Evolutionary conservation across 192 early-diverging fungal species (phyloP), one percentile per base, ranked within the genome.

Genomic region (Geranomyces michiganensis): DNA sequence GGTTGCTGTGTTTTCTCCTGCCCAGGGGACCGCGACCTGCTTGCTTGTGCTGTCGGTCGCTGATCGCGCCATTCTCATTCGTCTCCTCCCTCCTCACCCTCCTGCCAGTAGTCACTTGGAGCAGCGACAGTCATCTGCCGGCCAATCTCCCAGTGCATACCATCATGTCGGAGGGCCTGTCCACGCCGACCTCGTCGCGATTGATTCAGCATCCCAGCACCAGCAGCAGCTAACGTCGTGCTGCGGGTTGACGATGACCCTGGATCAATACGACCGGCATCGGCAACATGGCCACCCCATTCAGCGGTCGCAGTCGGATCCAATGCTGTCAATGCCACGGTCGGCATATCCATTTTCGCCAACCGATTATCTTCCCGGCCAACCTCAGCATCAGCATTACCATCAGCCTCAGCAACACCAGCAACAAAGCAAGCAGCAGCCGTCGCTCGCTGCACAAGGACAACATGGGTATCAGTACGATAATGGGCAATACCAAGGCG

Each of bases 261-360:
- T 56, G 51, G 66, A 68, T 21, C 66, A 68, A 36, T 68, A 26
- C 29, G 0, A 47, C 19, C 66, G 47, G 5, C 66, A 68, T 22
- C 66, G 66, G 8, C 48, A 68, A 36, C 66, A 68, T 30, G 66
- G 62, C 13, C 49, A 67, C 15, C 68, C 68, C 7, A 55, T 72
- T 36, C 61, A 64, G 15, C 70, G 70, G 8, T 56, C 48, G 30
- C 70, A 72, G 32, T 64, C 61, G 8, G 70, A 72, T 32, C 70
- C 70, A 21, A 72, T 72, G 70, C 49, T 72, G 7, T 72, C 70
- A 22, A 72, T 72, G 70, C 70, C 70, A 3, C 60, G 70, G 0
- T 72, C 70, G 7, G 70, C 70, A 49, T 72, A 72, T 61, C 70
- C 70, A 12, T 55, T 46, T 15, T 72, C 70, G 5, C 70, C 70